Evolutionary conservation across 2,329 filamentous ascomycete genomes (phyloP), one percentile per base, ranked within the genome.

Genomic region (Emergomyces orientalis): DNA sequence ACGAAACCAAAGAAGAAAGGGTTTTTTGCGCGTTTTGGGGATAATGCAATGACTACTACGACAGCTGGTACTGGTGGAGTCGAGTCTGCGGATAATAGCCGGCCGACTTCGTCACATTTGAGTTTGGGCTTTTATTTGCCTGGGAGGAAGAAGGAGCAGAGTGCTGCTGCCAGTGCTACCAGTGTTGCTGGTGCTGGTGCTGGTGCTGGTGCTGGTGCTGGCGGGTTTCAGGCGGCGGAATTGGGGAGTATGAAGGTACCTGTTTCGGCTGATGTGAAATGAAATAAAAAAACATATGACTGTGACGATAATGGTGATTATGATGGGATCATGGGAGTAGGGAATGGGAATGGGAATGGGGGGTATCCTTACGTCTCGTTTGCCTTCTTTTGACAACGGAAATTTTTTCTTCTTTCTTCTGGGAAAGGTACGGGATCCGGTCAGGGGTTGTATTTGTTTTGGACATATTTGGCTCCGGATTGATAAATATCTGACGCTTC

Each of bases 201-300:
- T 88, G 39, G 81, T 86, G 69, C 87, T n/a, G n/a, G n/a, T n/a
- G n/a, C n/a, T n/a, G 30, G 85, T 86, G 69, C 87, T 88, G 39
- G 81, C 88, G 65, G 88, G 95, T 75, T 75, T 95, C 86, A 86
- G 69, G 87, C 87, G 37, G 81, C 88, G 65, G 88, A 95, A 75
- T 75, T 95, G 62, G 84, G 86, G 54, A 81, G 79, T 51, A 88
- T 93, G 70, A 56, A 51, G 19, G 17, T 55, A 1, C 51, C 54
- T 25, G 34, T 57, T 41, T 41, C 34, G 32, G 54, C 54, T 27
- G 54, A 57, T 57, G 54, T 37, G 34, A 41, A 57, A 9, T 57
- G 54, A 57, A 5, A 25, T 14, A n/a, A 17, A n/a, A 7, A 5
- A 39, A 9, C 3, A 57, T 55, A 51, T 13, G 17, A 19, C 17